phyloP scores from a whole-genome alignment of 495 filamentous ascomycete species.

The Xylaria curta region DNA sequence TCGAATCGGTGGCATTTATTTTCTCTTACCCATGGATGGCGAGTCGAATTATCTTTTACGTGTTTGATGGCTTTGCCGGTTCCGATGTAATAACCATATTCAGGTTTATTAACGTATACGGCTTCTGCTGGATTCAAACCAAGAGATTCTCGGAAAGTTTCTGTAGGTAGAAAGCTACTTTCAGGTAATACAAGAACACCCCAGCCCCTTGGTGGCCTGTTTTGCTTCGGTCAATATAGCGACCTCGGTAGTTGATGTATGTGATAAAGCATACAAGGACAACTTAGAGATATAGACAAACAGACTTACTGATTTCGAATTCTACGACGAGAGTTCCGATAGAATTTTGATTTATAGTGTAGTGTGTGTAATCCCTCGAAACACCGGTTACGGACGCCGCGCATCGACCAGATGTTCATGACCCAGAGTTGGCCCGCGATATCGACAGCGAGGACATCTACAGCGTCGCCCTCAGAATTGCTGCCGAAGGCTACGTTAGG shows the following conservation, averaged over 20 bases:
- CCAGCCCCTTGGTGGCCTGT: slow-evolving; percentile 47
- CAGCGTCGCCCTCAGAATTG: slow-evolving; percentile 64
- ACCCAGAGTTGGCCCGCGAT: slow-evolving; percentile 70
- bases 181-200: slow-evolving; percentile 53
- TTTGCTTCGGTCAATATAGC: neutral
- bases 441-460: slow-evolving; percentile 75
- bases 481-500: slow-evolving; percentile 78
- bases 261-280: neutral
- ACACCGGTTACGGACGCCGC: neutral
- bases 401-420: slow-evolving; percentile 63
- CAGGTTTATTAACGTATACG: slow-evolving; percentile 8
- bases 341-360: neutral
- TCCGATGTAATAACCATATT: slow-evolving; percentile 31
- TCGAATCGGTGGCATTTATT: neutral
- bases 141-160: slow-evolving; percentile 39
- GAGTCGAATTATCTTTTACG: slow-evolving; percentile 33
- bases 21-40: slow-evolving; percentile 30
- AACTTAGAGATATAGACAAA: neutral
- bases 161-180: slow-evolving; percentile 47
- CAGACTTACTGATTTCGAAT: neutral
- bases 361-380: neutral
- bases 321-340: neutral
- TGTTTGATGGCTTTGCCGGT: slow-evolving; percentile 30
- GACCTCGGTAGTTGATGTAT: neutral
- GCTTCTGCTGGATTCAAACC: slow-evolving; percentile 40